phyloP scores from a whole-genome alignment of 805 yeast genomes.

The Yamadazyma scolyti region DNA sequence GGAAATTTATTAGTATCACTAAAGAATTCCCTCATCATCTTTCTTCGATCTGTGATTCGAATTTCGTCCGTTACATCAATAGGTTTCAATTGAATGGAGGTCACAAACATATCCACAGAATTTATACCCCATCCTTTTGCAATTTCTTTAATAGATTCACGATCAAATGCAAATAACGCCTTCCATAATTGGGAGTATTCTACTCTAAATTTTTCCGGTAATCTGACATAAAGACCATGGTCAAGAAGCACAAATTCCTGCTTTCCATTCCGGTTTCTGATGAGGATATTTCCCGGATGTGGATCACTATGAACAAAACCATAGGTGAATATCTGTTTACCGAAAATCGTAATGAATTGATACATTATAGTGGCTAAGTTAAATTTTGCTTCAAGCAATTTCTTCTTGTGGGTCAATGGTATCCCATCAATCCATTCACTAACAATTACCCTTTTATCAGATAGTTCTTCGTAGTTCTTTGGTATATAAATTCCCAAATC shows the following conservation, averaged over 20 bases:
- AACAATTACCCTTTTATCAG: conserved; percentile 51
- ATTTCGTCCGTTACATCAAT: conserved; percentile 20
- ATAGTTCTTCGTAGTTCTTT: conserved; percentile 38
- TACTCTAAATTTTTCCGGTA: conserved; percentile 46
- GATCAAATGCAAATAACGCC: conserved; percentile 52
- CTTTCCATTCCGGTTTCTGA: conserved; percentile 34
- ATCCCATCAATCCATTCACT: conserved; percentile 80
- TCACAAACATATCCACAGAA: conserved; percentile 57
- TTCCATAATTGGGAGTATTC: conserved; percentile 66
- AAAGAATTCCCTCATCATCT: conserved; percentile 53
- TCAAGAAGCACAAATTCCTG: conserved; percentile 68
- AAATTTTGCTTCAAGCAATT: conserved; percentile 36
- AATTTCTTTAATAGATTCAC: conserved; percentile 43
- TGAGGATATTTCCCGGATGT: conserved; percentile 75
- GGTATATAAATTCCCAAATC: conserved; percentile 53
- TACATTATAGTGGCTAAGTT: conserved; percentile 42
- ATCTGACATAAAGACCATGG: conserved; percentile 66
- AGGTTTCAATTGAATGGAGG: conserved; percentile 51
- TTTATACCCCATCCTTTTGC: conserved; percentile 67
- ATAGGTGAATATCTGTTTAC: conserved; percentile 60
- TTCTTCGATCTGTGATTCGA: conserved; percentile 19
- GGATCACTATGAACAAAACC: conserved; percentile 74
- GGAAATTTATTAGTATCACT: conserved; percentile 67
- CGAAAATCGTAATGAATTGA: conserved; percentile 48
- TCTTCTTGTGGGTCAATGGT: conserved; percentile 45